Conservation (phyloP, 331 rosid species). For the Rhamnella rubrinervis region DNA sequence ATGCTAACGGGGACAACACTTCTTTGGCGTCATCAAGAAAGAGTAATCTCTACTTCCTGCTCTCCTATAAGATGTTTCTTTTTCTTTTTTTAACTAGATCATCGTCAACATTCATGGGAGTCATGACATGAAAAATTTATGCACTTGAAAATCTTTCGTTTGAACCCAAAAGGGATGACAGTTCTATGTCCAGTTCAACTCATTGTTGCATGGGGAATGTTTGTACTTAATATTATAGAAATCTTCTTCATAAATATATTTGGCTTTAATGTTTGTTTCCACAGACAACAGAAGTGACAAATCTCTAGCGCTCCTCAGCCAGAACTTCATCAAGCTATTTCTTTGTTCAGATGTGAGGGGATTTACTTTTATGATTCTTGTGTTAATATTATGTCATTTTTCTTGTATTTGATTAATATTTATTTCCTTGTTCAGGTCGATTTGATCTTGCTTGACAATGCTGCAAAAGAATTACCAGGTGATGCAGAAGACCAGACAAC, state of each 20-base stretch:
- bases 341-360: slow-evolving; percentile 45
- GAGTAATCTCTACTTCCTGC: slow-evolving; percentile 25
- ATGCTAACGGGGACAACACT: slow-evolving; percentile 10
- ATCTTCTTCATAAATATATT: slow-evolving; percentile 2
- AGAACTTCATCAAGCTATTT: slow-evolving; percentile 60
- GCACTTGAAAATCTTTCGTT: neutral
- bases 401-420: slow-evolving; percentile 1
- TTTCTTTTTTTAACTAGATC: too few species aligned
- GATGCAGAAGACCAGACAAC: slow-evolving; percentile 42
- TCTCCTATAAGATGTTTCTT: neutral
- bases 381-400: neutral
- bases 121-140: neutral
- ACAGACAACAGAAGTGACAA: slow-evolving; percentile 50
- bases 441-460: slow-evolving; percentile 50
- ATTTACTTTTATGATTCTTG: neutral
- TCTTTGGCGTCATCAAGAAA: slow-evolving; percentile 17
- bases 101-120: too few species aligned
- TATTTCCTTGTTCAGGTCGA: slow-evolving; percentile 33
- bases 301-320: slow-evolving; percentile 51
- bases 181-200: neutral
- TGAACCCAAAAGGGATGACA: neutral
- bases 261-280: slow-evolving; percentile 2
- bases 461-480: slow-evolving; percentile 48
- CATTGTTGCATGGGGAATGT: slow-evolving; percentile 1
- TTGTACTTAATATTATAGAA: neutral